Conservation (phyloP, 2,329 filamentous ascomycete species). For the Fusarium sarcochroum region DNA sequence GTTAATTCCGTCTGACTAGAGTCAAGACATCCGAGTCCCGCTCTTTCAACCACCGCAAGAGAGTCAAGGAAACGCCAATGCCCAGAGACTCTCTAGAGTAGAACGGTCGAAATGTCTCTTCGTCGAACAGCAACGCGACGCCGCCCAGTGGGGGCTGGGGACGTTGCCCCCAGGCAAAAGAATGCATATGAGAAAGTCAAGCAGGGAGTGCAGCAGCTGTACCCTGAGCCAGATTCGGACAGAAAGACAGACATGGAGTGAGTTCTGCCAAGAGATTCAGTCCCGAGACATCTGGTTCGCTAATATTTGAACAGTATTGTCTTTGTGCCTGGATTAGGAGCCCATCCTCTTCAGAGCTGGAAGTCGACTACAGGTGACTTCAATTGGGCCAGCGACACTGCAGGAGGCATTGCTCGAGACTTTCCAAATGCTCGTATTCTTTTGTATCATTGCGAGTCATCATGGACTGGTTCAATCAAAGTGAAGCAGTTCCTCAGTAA, state of each 20-base stretch:
- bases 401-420: conserved; percentile 54
- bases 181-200: conserved; percentile 55
- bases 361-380: conserved; percentile 55
- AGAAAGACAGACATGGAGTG: conserved; percentile 55
- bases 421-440: conserved; percentile 58
- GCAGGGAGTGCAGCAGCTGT: conserved; percentile 57
- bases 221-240: conserved; percentile 49
- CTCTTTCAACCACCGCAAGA: neutral
- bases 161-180: conserved; percentile 42
- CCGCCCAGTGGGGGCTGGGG: conserved; percentile 36
- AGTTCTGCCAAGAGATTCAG: neutral
- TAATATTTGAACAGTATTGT: conserved; percentile 52
- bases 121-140: conserved; percentile 35
- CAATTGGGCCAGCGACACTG: conserved; percentile 57
- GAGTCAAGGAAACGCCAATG: conserved; percentile 5
- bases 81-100: neutral
- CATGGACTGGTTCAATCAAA: conserved; percentile 57
- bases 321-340: conserved; percentile 58
- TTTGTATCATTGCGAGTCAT: conserved; percentile 59
- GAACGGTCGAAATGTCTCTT: conserved; percentile 23
- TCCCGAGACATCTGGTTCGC: neutral
- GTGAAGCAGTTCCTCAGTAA: conserved; percentile 59
- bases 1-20: neutral
- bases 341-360: conserved; percentile 58
- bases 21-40: neutral